These are phyloP conservation scores for Fusarium longipes DNA, from an alignment of 2,329 filamentous ascomycete species.

Conservation along the genomic window DNA sequence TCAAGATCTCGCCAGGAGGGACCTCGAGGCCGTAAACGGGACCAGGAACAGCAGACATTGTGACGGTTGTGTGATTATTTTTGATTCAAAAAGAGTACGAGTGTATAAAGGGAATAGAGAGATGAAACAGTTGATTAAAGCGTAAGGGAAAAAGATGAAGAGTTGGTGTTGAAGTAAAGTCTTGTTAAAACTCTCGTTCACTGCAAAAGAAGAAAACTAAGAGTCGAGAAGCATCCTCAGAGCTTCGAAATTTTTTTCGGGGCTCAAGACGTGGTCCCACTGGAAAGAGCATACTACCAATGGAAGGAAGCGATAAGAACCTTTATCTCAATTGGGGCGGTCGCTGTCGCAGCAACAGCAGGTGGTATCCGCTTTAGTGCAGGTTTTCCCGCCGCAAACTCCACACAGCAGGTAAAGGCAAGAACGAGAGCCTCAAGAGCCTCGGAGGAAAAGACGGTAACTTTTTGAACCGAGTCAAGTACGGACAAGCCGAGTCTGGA, in stretches of 20 bases:
- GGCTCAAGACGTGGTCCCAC: constrained; percentile 37
- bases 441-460: constrained; percentile 21
- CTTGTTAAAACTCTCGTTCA: constrained; percentile 35
- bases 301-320: constrained; percentile 47
- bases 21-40: constrained; percentile 94
- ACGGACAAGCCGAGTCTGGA: not conserved
- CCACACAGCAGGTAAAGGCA: constrained; percentile 9
- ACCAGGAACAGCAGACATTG: constrained; percentile 72
- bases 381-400: constrained; percentile 40
- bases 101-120: constrained; percentile 1
- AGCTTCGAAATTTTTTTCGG: constrained; percentile 53
- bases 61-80: constrained; percentile 37
- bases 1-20: constrained; percentile 83
- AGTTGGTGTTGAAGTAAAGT: constrained; percentile 33
- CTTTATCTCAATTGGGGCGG: constrained; percentile 44
- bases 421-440: constrained; percentile 3
- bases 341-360: constrained; percentile 52
- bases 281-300: constrained; percentile 39
- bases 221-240: constrained; percentile 38
- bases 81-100: constrained; percentile 1
- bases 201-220: constrained; percentile 40
- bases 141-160: constrained; percentile 22
- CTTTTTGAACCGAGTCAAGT: constrained; percentile 10
- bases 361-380: constrained; percentile 38
- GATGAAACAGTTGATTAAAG: constrained; percentile 17